Evolutionary conservation across 2,329 filamentous ascomycete species (phyloP).

Genomic region (Fonsecaea nubica): DNA sequence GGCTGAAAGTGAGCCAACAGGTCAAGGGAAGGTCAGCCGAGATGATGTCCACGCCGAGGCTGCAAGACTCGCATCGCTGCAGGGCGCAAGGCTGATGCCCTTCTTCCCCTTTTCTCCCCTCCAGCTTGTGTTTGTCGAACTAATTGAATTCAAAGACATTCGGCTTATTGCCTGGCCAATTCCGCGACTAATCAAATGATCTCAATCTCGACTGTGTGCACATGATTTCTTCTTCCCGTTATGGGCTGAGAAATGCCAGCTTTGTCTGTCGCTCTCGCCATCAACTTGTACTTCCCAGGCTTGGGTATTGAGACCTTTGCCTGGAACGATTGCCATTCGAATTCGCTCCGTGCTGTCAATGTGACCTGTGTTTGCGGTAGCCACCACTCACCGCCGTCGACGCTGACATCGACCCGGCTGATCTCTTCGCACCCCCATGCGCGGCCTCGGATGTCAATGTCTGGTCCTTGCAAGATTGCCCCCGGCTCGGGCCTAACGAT

Average conservation of each 20-base stretch:
- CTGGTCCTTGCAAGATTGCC: constrained; percentile 23
- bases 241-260: constrained; percentile 29
- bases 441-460: constrained; percentile 29
- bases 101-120: background rate
- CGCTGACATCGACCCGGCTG: constrained; percentile 30
- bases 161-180: background rate
- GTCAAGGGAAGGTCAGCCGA: constrained; percentile 1
- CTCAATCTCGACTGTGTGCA: constrained; percentile 32
- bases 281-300: constrained; percentile 27
- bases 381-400: constrained; percentile 27
- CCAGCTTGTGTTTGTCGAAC: background rate
- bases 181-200: background rate
- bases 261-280: constrained; percentile 30
- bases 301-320: constrained; percentile 15
- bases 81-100: background rate
- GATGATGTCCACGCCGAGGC: background rate
- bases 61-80: background rate
- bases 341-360: constrained; percentile 22
- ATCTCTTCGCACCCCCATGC: constrained; percentile 36
- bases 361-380: constrained; percentile 9
- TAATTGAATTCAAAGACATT: background rate
- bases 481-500: constrained; percentile 29
- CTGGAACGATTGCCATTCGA: constrained; percentile 36
- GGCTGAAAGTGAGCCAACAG: background rate
- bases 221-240: constrained; percentile 35